Base-by-base conservation (phyloP, 208 protist species). In the Leishmania martiniquensis region DNA sequence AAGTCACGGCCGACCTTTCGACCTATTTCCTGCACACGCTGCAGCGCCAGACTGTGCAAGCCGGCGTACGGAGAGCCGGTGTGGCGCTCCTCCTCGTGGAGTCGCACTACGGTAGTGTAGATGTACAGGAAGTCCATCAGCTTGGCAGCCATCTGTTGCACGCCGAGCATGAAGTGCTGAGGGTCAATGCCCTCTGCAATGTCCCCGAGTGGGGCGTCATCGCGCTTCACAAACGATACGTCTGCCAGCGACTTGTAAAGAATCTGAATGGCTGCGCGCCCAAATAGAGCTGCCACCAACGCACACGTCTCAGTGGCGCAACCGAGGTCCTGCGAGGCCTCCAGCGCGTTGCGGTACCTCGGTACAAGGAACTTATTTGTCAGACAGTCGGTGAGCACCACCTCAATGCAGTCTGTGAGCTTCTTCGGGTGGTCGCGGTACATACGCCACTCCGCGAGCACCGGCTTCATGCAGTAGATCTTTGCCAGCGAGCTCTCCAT, bases 61-160 rank as follows among this genome's bases (percentile, higher is more conserved):
- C 63, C 75, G 44, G 88, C 85, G 62, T 83, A 80, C 1, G 84
- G 78, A 15, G 67, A 71, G 76, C 71, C 67, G 42, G 75, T 80
- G 71, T 75, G 73, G 80, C 60, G 49, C 80, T 91, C 87, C 70
- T 93, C 87, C 68, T 77, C 75, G 80, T 97, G 93, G 20, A 94
- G 67, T 20, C 82, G 81, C 32, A 88, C 69, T 39, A 96, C 80
- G 3, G 82, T 95, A 42, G 71, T 66, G 81, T 90, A 96, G 39
- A 95, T 72, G 79, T 87, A 93, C 29, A 96, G 72, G 63, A 95
- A 95, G 81, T 97, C 93, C 85, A 93, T 89, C 62, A 93, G 72
- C 60, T 87, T 88, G 10, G 91, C 91, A 17, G 82, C 86, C 85
- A 95, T 85, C 87, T 95, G 91, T 70, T 85, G 89, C 39, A 96